phyloP scores from a whole-genome alignment of 768 basidiomycete genomes.

The Mrakia hoshinonis region DNA sequence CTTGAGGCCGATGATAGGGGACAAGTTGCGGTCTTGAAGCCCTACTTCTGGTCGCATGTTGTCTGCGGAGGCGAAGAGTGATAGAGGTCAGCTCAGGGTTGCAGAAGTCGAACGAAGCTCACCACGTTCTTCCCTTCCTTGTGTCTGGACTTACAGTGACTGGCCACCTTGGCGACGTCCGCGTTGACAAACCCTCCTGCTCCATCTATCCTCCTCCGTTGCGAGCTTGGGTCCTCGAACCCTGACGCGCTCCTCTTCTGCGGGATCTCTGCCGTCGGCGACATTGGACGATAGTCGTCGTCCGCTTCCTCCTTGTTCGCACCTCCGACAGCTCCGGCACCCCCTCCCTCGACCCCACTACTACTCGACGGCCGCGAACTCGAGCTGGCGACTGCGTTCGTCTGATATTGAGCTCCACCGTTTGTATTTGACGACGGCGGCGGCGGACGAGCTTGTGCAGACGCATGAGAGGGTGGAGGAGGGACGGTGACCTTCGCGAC shows the following conservation, averaged over 20 bases:
- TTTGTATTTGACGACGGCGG: neutral
- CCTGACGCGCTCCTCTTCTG: neutral
- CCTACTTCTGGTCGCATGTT: slow-evolving; percentile 89
- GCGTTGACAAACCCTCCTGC: slow-evolving; percentile 32
- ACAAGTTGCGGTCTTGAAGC: slow-evolving; percentile 68
- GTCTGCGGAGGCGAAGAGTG: slow-evolving; percentile 48
- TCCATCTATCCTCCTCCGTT: slow-evolving; percentile 33
- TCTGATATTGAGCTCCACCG: neutral
- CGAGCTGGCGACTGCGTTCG: slow-evolving; percentile 26
- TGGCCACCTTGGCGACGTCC: slow-evolving; percentile 34
- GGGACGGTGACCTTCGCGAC: no score
- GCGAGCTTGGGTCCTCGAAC: slow-evolving; percentile 30
- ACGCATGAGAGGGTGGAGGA: no score
- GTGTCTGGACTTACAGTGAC: slow-evolving; percentile 35
- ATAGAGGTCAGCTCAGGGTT: neutral
- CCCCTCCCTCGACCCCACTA: neutral
- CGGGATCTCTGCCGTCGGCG: neutral
- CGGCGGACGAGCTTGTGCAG: neutral
- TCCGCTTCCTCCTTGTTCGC: slow-evolving; percentile 20
- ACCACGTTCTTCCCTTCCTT: neutral
- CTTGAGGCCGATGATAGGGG: slow-evolving; percentile 93
- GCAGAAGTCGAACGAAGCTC: neutral
- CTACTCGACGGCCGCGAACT: slow-evolving; percentile 18
- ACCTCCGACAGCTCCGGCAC: neutral
- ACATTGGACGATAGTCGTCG: neutral